Conservation (phyloP, 305 asterid genomes). For the Rubia tinctorum region DNA sequence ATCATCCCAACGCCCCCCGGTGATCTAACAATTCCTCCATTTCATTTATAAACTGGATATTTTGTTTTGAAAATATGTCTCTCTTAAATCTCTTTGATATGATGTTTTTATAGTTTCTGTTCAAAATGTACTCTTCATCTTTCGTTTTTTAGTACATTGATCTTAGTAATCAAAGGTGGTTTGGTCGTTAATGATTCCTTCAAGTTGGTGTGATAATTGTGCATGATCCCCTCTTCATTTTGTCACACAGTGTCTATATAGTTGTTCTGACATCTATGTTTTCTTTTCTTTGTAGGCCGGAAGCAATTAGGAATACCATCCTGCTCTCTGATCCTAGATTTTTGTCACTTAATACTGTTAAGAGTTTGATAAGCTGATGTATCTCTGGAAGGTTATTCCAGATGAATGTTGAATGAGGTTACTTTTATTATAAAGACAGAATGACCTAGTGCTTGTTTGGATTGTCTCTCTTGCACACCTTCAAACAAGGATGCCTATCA, state of each 20-base stretch:
- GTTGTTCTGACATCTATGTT: not conserved
- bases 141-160: not conserved
- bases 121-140: too few relatives aligned
- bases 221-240: not conserved
- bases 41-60: not conserved
- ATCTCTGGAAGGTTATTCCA: not conserved
- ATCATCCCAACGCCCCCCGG: not conserved
- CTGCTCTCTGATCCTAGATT: not conserved
- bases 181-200: not conserved
- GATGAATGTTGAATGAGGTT: not conserved
- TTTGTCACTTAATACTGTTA: not conserved
- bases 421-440: not conserved
- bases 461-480: not conserved
- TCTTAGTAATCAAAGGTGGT: not conserved
- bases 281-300: not conserved
- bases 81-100: not conserved
- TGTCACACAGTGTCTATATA: not conserved
- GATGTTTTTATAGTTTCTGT: too few relatives aligned
- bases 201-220: not conserved
- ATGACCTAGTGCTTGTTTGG: not conserved
- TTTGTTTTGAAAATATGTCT: not conserved
- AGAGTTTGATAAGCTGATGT: not conserved
- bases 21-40: not conserved
- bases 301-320: not conserved
- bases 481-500: not conserved